Conservation (phyloP, 1,139 yeast species). For the Magnusiomyces fungicola region DNA sequence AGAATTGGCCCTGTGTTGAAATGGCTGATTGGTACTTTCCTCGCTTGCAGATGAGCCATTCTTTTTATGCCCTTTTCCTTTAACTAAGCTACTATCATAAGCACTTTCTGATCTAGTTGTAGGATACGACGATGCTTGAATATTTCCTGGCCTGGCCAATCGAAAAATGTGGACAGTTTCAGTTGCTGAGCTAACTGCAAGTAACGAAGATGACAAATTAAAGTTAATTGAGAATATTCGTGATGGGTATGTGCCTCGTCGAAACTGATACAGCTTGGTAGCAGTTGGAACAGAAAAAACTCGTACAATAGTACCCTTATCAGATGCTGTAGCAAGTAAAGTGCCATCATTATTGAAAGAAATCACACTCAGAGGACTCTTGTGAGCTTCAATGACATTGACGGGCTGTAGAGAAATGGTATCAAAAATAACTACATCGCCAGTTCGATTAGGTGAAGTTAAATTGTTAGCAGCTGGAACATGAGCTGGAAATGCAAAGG, state of each 20-base stretch:
- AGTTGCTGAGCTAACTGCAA: slow-evolving; percentile 83
- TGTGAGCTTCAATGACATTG: slow-evolving; percentile 90
- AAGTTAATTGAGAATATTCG: slow-evolving; percentile 78
- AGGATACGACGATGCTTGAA: slow-evolving; percentile 6
- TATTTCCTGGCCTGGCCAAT: slow-evolving; percentile 21
- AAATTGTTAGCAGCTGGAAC: slow-evolving; percentile 18
- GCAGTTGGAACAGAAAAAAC: slow-evolving; percentile 84
- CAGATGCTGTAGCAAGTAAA: slow-evolving; percentile 86
- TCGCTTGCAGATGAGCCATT: too few species aligned
- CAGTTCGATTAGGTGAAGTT: slow-evolving; percentile 41
- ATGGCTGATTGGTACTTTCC: too few species aligned
- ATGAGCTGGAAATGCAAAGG: slow-evolving; percentile 15
- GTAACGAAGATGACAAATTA: slow-evolving; percentile 63
- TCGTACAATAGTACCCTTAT: slow-evolving; percentile 87
- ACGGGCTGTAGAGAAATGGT: slow-evolving; percentile 71
- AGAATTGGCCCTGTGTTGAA: not conserved
- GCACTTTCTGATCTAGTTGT: slow-evolving; percentile 2
- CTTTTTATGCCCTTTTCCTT: too few species aligned
- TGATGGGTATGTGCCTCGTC: slow-evolving; percentile 93
- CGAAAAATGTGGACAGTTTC: slow-evolving; percentile 91
- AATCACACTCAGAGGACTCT: slow-evolving; percentile 72
- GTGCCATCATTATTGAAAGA: slow-evolving; percentile 75
- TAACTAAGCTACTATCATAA: slow-evolving; percentile 7
- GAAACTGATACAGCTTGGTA: slow-evolving; percentile 73
- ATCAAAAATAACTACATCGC: slow-evolving; percentile 86